Base-by-base conservation (phyloP, 768 basidiomycete species). In the Melanogaster broomeanus region DNA sequence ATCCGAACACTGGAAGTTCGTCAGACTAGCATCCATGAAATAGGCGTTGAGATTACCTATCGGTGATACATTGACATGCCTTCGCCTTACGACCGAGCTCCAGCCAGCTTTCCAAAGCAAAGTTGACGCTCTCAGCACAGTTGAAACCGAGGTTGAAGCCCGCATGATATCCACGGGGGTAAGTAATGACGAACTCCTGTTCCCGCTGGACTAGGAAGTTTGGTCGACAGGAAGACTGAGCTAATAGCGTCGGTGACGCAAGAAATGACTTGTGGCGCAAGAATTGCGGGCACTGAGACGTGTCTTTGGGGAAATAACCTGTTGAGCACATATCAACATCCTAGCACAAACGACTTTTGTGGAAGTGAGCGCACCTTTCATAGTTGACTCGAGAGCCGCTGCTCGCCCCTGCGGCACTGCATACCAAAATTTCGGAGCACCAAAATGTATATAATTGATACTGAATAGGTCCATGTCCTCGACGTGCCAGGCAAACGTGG, bases 401-500 rank as follows among this genome's bases (percentile, higher is more conserved):
- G 93, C 85, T 51, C 92, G 81, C 16, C 79, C 87, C 68, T 97
- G 95, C 3, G 97, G 97, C 16, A 98, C 78, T 2, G 94, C 88
- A 68, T 98, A 98, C 97, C 97, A 99, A 63, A 90, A 88, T 60
- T 92, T 98, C 2, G 95, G 94, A 0, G 95, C 94, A 0, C 97
- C 97, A 60, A 98, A 98, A 69, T 99, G 97, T 49, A 99, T 92
- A 67, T 94, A 98, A 66, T 99, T 99, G 74, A 99, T 98, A 50
- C 93, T 95, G 72, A 96, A 98, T 1, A 99, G 78, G 64, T 99
- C 97, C 91, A 98, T 97, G 69, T 99, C 97, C 70, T 99, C 97
- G 42, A 99, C 97, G 61, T 99, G 97, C 96, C 97, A 99, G 0
- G 94, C 92, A 70, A 98, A 98, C 0, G 93, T 93, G 21, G 96